These are phyloP conservation scores for Pythium utonaiense DNA, from an alignment of 352 stramenopile genomes.

Conservation along the genomic window DNA sequence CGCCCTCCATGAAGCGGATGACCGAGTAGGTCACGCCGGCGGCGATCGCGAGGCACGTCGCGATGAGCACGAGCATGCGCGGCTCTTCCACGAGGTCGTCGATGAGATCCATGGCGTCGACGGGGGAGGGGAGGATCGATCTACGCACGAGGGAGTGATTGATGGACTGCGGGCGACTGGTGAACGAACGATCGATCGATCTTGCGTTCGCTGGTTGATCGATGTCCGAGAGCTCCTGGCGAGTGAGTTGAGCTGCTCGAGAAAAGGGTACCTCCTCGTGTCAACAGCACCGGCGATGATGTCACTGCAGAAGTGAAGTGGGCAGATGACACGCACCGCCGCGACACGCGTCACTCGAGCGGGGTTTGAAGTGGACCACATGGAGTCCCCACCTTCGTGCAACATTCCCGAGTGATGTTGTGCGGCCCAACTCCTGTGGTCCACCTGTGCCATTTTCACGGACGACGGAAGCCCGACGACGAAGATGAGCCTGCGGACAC, in stretches of 20 bases:
- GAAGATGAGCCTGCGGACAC: conserved; percentile 48
- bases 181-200: no score
- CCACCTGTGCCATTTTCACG: conserved; percentile 1
- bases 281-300: conserved; percentile 13
- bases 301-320: conserved; percentile 9
- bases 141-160: neutral
- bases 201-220: neutral
- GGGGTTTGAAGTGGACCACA: conserved; percentile 8
- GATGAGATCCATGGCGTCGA: neutral
- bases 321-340: neutral
- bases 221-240: neutral
- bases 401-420: neutral
- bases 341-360: neutral
- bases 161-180: neutral
- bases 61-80: conserved; percentile 22
- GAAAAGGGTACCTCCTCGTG: neutral
- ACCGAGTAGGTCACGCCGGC: conserved; percentile 35
- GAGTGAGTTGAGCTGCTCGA: conserved; percentile 2
- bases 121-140: neutral
- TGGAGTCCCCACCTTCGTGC: neutral
- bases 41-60: conserved; percentile 42
- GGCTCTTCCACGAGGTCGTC: conserved; percentile 17
- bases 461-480: neutral
- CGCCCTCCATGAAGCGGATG: conserved; percentile 26
- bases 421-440: conserved; percentile 6